Base-by-base conservation (phyloP, 139 green algal genomes). In the Yamagishiella unicocca region DNA sequence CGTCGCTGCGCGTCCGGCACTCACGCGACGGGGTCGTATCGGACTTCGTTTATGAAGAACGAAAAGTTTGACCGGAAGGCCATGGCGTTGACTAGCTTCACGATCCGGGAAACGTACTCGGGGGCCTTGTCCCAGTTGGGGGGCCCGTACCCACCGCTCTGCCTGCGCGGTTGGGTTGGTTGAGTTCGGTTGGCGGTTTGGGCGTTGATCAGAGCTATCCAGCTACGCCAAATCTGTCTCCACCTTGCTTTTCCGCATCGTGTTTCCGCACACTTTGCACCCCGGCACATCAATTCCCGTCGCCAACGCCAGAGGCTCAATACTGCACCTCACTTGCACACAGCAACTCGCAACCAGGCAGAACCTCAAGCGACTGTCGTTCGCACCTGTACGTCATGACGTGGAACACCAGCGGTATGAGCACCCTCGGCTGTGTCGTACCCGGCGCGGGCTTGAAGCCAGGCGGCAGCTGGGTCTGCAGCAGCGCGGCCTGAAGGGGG, bases 401-500 rank as follows among this genome's bases (percentile, higher is more conserved):
- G 66, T 87, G 81, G 35, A 79, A 87, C 10, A 87, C 81, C 64
- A 79, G 46, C 12, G 81, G 81, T 4, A 87, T 19, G 24, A 70
- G 45, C 81, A 55, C 31, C 2, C 35, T n/a, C 31, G 43, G 43
- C 45, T 10, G 35, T 6, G 21, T 2, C 14, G 33, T 21, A 45
- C 27, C 3, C 2, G 19, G 7, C 1, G 81, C 81, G 1, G 45
- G 12, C 31, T 61, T 38, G 43, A 87, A 87, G 45, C 10, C 38
- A 14, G 31, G 4, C 14, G 81, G 81, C 21, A 75, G 61, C 29
- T 58, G 4, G 22, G 77, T 40, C n/a, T 33, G 58, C 78, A 45
- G 22, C 38, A 85, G 38, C 14, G 79, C 79, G 2, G 79, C 38
- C 3, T n/a, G 40, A 19, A 85, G 61, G 19, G 61, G 79, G 61